Conservation (phyloP, 176 grass and related monocot species). For the Zoysia japonica region DNA sequence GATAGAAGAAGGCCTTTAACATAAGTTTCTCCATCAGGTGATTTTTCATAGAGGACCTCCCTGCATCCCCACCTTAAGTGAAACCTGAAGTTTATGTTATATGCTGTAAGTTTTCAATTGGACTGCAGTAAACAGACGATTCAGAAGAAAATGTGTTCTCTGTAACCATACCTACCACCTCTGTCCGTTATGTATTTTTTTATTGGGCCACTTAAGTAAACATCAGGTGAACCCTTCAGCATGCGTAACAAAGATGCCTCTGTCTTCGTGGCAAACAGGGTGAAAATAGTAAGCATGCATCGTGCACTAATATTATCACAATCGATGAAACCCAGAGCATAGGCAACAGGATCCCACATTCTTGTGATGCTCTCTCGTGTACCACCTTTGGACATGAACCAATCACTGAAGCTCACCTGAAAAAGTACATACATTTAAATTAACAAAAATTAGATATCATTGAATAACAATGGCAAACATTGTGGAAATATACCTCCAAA, state of each 20-base stretch:
- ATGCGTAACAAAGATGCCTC: constrained; percentile 96
- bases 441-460: no score
- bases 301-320: constrained; percentile 99
- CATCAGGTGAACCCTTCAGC: constrained; percentile 99
- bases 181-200: constrained; percentile 91
- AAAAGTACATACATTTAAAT: constrained; percentile 26
- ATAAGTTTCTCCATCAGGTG: constrained; percentile 64
- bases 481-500: constrained; percentile 38
- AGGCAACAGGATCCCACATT: constrained; percentile 99
- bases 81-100: constrained; percentile 61
- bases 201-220: constrained; percentile 91
- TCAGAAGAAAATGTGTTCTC: constrained; percentile 28
- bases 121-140: constrained; percentile 21
- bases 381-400: constrained; percentile 97
- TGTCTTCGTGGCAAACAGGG: constrained; percentile 96
- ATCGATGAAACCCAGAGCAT: constrained; percentile 97
- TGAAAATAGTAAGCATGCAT: constrained; percentile 98
- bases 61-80: constrained; percentile 96
- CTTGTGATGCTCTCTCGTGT: constrained; percentile 75
- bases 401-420: constrained; percentile 90
- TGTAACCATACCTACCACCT: constrained; percentile 83
- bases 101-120: constrained; percentile 24
- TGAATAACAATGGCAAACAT: neutral
- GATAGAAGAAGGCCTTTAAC: constrained; percentile 82
- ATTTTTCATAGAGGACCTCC: constrained; percentile 84